These are phyloP conservation scores for Aquilaria sinensis DNA, from an alignment of 345 rosid species.

Conservation along the genomic window DNA sequence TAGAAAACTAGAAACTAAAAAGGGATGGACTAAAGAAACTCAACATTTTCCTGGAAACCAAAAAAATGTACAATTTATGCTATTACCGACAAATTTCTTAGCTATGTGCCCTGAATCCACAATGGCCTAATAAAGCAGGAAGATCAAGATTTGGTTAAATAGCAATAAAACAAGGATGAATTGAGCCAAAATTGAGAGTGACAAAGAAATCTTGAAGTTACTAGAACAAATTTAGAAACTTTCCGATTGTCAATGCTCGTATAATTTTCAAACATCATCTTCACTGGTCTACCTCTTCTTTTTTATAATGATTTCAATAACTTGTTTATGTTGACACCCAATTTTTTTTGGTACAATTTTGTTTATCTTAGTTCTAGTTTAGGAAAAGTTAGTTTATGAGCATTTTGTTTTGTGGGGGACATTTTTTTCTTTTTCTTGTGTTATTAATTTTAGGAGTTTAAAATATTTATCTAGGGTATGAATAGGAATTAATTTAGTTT, in stretches of 20 bases:
- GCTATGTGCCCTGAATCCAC: slow-evolving; percentile 67
- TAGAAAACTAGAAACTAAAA: too few species aligned
- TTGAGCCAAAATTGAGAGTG: slow-evolving; percentile 10
- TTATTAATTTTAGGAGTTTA: too few species aligned
- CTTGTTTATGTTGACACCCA: neutral
- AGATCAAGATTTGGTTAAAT: slow-evolving; percentile 27
- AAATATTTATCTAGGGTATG: too few species aligned
- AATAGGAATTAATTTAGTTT: too few species aligned
- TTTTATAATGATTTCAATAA: too few species aligned
- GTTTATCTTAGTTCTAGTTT: too few species aligned
- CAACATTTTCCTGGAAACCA: slow-evolving; percentile 1
- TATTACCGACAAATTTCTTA: slow-evolving; percentile 66
- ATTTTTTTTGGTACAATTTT: too few species aligned
- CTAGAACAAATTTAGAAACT: slow-evolving; percentile 93
- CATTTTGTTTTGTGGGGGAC: too few species aligned
- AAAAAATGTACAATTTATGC: neutral
- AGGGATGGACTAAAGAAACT: neutral
- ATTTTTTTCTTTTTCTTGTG: too few species aligned
- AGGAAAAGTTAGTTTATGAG: too few species aligned
- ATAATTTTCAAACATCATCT: slow-evolving; percentile 94
- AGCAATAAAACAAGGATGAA: neutral
- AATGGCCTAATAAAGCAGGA: slow-evolving; percentile 55
- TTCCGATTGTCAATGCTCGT: slow-evolving; percentile 78
- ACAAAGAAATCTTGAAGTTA: slow-evolving; percentile 27
- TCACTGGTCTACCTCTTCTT: slow-evolving; percentile 14